Evolutionary conservation across 2,329 filamentous ascomycete species (phyloP).

Genomic region (Colletotrichum viniferum): DNA sequence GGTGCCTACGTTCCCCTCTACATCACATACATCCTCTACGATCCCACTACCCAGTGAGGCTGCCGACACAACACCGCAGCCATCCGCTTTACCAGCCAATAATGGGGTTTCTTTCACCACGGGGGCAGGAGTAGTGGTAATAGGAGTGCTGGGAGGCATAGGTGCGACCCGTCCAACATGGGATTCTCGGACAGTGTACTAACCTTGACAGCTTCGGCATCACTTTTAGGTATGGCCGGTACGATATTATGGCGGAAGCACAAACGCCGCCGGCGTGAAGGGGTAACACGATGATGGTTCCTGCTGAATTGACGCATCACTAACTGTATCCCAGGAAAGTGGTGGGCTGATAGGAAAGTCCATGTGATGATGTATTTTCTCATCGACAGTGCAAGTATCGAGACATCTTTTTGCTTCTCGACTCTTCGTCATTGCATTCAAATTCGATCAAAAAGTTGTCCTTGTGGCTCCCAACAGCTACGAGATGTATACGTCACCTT

Average conservation of each 20-base stretch:
- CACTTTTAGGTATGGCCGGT: background rate
- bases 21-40: background rate
- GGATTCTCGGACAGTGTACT: background rate
- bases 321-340: background rate
- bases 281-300: background rate
- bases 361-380: background rate
- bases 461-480: background rate
- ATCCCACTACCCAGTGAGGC: background rate
- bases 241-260: background rate
- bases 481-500: rapidly evolving
- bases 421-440: background rate
- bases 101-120: background rate
- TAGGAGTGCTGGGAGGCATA: background rate
- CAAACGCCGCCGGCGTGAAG: background rate
- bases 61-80: background rate
- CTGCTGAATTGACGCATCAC: background rate
- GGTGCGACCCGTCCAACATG: background rate
- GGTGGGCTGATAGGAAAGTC: background rate
- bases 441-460: background rate
- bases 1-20: background rate
- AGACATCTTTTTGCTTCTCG: background rate
- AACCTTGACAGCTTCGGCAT: background rate
- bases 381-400: rapidly evolving
- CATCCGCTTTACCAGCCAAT: background rate
- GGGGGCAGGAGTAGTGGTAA: background rate